Evolutionary conservation across 1,284 basidiomycete species (phyloP).

Genomic region (Schizophyllum amplum): DNA sequence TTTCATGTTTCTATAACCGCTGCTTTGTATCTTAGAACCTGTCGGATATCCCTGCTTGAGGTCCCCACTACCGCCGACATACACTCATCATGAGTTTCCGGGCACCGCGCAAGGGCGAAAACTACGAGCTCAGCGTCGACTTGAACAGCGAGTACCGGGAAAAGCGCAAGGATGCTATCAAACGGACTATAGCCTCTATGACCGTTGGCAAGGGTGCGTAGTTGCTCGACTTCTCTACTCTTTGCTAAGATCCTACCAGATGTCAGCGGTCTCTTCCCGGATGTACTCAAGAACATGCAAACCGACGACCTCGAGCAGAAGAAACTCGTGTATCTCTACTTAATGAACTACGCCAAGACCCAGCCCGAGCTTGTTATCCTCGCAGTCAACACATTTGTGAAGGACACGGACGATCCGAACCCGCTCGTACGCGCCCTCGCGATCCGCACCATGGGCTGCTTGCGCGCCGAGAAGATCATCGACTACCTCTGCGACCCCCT

Average conservation of each 20-base stretch:
- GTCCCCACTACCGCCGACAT: not conserved
- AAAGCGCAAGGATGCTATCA: conserved; percentile 97
- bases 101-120: conserved; percentile 77
- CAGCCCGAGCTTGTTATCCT: conserved; percentile 94
- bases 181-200: conserved; percentile 93
- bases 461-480: conserved; percentile 98
- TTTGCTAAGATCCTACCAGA: conserved; percentile 35
- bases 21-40: not conserved
- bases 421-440: conserved; percentile 94
- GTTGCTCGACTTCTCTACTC: conserved; percentile 6
- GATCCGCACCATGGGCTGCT: conserved; percentile 95
- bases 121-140: conserved; percentile 90
- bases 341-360: conserved; percentile 98
- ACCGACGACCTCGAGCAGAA: conserved; percentile 93
- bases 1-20: not conserved
- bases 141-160: conserved; percentile 95
- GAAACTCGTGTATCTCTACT: conserved; percentile 96
- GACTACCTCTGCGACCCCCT: conserved; percentile 95
- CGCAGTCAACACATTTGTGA: conserved; percentile 97
- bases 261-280: conserved; percentile 93
- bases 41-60: not conserved
- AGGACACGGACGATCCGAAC: conserved; percentile 95
- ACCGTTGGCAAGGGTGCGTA: conserved; percentile 83
- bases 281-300: conserved; percentile 99
- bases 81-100: conserved; percentile 46